A percentile compares a stretch with the other conserved stretches of the same genome.
phyloP scores from a whole-genome alignment of 2,329 filamentous ascomycete genomes.

The Cercospora berteroae region DNA sequence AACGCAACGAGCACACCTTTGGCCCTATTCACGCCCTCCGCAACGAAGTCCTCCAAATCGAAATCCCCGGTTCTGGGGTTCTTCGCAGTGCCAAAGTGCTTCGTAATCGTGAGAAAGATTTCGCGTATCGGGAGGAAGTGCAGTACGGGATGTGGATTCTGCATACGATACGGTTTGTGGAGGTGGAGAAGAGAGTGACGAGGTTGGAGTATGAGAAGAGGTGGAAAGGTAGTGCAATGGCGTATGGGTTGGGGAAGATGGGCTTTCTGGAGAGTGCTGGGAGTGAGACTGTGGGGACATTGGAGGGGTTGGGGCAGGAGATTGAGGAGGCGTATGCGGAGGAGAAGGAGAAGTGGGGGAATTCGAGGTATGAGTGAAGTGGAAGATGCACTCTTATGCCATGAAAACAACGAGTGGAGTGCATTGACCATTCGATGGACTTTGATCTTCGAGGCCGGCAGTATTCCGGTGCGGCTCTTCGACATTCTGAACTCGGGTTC shows the following conservation, averaged over 20 bases:
- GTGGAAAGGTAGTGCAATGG: slow-evolving; percentile 19
- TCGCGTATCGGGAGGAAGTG: slow-evolving; percentile 17
- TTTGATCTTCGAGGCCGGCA: neutral
- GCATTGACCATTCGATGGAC: neutral
- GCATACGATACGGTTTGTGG: slow-evolving; percentile 10
- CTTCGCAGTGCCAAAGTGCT: slow-evolving; percentile 1
- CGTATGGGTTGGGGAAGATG: slow-evolving; percentile 4
- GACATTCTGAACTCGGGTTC: neutral
- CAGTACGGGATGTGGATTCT: slow-evolving; percentile 9
- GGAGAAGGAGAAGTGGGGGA: slow-evolving; percentile 42
- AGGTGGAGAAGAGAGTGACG: slow-evolving; percentile 1
- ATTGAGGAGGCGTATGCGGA: slow-evolving; percentile 16
- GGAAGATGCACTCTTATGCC: neutral
- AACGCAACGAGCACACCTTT: slow-evolving; percentile 12
- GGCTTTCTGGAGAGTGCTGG: neutral
- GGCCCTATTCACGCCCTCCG: slow-evolving; percentile 12
- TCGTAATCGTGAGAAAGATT: slow-evolving; percentile 1
- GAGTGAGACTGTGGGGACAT: neutral
- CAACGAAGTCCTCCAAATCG: slow-evolving; percentile 10
- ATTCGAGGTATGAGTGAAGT: slow-evolving; percentile 5
- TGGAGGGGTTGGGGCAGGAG: slow-evolving; percentile 2
- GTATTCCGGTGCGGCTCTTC: no score
- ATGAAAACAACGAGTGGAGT: neutral
- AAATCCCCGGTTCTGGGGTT: slow-evolving; percentile 7
- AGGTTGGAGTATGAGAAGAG: slow-evolving; percentile 19